Evolutionary conservation across 2,329 filamentous ascomycete genomes (phyloP), one percentile per base, ranked within the genome.

Genomic region (Colletotrichum chlorophyti): DNA sequence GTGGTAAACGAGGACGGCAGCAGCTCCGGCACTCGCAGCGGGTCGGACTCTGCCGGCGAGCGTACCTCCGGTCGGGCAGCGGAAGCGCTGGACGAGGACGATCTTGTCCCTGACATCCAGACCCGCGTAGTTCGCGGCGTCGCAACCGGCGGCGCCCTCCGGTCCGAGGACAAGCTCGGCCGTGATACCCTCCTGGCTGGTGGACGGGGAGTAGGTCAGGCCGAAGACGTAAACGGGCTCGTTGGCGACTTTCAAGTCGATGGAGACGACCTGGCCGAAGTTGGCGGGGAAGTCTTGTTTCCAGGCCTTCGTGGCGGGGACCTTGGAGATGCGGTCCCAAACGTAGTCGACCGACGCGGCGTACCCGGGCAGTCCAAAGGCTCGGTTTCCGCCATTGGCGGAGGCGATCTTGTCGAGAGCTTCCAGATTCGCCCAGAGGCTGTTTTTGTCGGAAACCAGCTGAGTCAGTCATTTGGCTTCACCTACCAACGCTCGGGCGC

Each of bases 291-390:
- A 82, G 51, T 80, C 74, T 48, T 82, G 79, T 35, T 75, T 76
- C 76, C 79, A 83, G 21, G 69, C 69, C 21, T 68, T 69, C 7
- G 70, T 68, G 24, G 64, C 68, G 19, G 72, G 61, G 10, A 75
- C 71, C n/a, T 76, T 74, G 26, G 74, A 73, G 7, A 80, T 72
- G 27, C 75, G 73, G n/a, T 72, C 74, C 46, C 76, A 75, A 63
- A 83, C 74, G 64, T 79, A 82, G 46, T 82, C 76, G 24, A 80
- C 77, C 0, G 79, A 81, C 6, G 79, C 79, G 26, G 70, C 73
- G 63, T 78, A 82, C 5, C 80, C 80, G 1, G 79, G 77, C 4
- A 79, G 72, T 17, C 80, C 80, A 61, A 82, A 82, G n/a, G 80
- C 80, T 48, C 80, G 74, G 68, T 83, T 83, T 6, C 80, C 80